These are phyloP conservation scores for Aureobasidium sp. DNA, from an alignment of 2,329 filamentous ascomycete genomes.

Conservation along the genomic window DNA sequence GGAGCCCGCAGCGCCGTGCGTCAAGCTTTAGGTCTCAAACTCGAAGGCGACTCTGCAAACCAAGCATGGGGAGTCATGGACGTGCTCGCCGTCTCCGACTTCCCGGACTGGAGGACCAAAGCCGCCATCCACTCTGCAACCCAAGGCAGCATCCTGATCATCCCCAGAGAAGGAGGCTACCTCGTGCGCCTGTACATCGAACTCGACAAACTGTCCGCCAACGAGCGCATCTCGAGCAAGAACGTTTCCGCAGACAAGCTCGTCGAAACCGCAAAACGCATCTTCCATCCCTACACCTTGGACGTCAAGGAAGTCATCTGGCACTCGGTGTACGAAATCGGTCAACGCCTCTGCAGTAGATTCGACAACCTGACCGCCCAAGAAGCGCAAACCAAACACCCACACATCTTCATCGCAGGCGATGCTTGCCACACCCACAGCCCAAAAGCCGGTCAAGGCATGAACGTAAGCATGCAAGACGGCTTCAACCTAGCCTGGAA, in stretches of 20 bases:
- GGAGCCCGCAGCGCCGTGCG: conserved; percentile 18
- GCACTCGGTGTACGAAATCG: conserved; percentile 44
- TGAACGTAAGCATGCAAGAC: conserved; percentile 39
- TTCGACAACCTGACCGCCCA: conserved; percentile 23
- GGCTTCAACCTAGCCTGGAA: conserved; percentile 38
- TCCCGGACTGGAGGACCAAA: conserved; percentile 66
- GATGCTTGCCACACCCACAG: conserved; percentile 28
- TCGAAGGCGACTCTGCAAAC: conserved; percentile 23
- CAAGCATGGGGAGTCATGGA: conserved; percentile 25
- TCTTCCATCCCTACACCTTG: conserved; percentile 58
- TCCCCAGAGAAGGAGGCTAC: conserved; percentile 42
- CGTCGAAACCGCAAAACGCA: conserved; percentile 53
- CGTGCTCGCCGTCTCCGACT: conserved; percentile 21
- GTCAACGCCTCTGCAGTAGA: conserved; percentile 40
- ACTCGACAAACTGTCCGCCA: conserved; percentile 36
- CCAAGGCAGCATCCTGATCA: conserved; percentile 64
- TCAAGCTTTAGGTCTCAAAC: conserved; percentile 18
- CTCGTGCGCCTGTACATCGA: conserved; percentile 28
- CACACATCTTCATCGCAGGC: conserved; percentile 41
- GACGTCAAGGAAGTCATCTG: conserved; percentile 38
- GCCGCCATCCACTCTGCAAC: conserved; percentile 61
- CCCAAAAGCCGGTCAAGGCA: conserved; percentile 40
- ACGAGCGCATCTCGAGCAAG: background rate
- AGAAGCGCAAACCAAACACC: conserved; percentile 33
- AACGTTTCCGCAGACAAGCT: conserved; percentile 40